Evolutionary conservation across 768 basidiomycete genomes (phyloP), one percentile per base, ranked within the genome.

Genomic region (Phaffia tasmanica): DNA sequence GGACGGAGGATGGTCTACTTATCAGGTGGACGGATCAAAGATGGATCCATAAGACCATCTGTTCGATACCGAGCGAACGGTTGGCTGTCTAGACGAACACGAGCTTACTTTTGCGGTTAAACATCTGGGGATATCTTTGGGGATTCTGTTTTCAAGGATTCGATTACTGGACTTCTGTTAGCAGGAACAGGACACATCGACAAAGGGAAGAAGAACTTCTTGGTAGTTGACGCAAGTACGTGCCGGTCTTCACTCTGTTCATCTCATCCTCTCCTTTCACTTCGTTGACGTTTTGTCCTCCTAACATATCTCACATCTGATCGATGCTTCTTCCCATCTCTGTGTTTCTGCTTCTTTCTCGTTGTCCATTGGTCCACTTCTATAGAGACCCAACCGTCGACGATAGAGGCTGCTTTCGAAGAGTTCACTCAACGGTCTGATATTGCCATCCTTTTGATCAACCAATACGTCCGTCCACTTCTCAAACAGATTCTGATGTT

Each of bases 121-220:
- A 27, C 5, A n/a, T 46, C 30, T 27, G 48, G 42, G 29, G 3
- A n/a, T 48, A 9, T 14, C 1, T n/a, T 27, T 25, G 21, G 18
- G 29, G 2, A 32, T 63, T 25, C 19, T 14, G 27, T 42, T 5
- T 42, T 11, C 11, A 73, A 99, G 94, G 95, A 99, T 79, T 90
- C 94, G 3, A 89, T 98, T 69, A 98, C 95, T 0, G 95, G 95
- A 51, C 82, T 98, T 19, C 82, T 99, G 51, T 82, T 99, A 57
- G 95, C 95, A 7, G 95, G 95, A 47, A 83, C 98, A 56, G 95
- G 95, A 0, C 88, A 99, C 76, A 81, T 97, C 70, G 84, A 87
- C 67, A 82, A 87, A 54, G 89, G 91, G 79, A 89, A 87, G 81
- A 95, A 95, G 86, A 99, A 97, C 79, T 98, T 99, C 76, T 80